These are phyloP conservation scores for Lentinula guzmanii DNA, from an alignment of 768 basidiomycete genomes.

Conservation along the genomic window DNA sequence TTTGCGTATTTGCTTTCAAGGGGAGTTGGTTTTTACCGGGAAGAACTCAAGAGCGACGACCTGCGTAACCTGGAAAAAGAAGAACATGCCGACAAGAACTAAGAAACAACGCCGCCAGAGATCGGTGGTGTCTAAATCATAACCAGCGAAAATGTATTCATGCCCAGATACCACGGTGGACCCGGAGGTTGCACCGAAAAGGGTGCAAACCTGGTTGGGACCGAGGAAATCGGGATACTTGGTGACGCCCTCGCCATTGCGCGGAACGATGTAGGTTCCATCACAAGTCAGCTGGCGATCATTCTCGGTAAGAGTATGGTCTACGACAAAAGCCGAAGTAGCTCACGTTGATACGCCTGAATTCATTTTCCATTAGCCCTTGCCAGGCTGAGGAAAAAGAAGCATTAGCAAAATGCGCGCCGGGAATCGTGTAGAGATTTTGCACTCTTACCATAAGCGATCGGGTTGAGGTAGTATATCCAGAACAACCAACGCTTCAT, in stretches of 20 bases:
- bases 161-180: constrained; percentile 48
- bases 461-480: constrained; percentile 81
- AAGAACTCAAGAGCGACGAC: constrained; percentile 60
- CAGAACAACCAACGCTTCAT: constrained; percentile 86
- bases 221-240: constrained; percentile 57
- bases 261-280: constrained; percentile 58
- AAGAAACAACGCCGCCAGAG: constrained; percentile 67
- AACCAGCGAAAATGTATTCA: constrained; percentile 56
- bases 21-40: constrained; percentile 35
- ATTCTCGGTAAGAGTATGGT: constrained; percentile 3
- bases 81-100: constrained; percentile 64
- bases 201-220: constrained; percentile 72
- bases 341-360: constrained; percentile 58
- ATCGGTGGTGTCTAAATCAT: constrained; percentile 39
- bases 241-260: constrained; percentile 47
- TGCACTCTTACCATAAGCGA: constrained; percentile 52
- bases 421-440: not conserved
- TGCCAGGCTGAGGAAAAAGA: constrained; percentile 49
- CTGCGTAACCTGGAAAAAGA: constrained; percentile 67
- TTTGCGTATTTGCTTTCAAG: constrained; percentile 3
- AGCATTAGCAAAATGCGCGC: not conserved
- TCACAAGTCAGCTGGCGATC: constrained; percentile 51
- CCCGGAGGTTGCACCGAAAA: constrained; percentile 61
- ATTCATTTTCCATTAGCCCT: constrained; percentile 82
- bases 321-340: constrained; percentile 1